Base-by-base conservation (phyloP, 129 eudicot species). In the Flaveria linearis region DNA sequence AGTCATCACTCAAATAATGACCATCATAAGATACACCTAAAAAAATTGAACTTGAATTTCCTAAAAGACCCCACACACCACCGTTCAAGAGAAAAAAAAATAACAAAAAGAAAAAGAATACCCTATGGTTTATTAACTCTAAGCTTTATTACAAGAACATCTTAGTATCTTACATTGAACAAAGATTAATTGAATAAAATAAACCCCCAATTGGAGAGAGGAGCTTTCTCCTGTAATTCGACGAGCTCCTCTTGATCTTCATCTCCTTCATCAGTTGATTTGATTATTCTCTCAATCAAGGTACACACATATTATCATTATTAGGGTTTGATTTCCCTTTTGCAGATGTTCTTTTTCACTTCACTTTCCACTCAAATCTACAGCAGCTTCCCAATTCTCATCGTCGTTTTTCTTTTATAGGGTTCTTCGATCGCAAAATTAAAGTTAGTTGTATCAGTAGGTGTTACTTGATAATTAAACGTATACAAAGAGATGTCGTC, bases 371-470 rank as follows among this genome's bases (percentile, higher is more conserved):
- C 74, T 76, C 41, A 39, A n/a, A 36, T 76, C 68, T 22, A 17
- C 73, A 63, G 36, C 51, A 61, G 47, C 58, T 30, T 75, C 47
- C 33, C 65, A 76, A 20, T 56, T 69, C 47, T 76, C 81, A 67
- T 56, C 75, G 23, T 52, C 18, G 52, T 33, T 28, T 23, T 39
- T 23, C 6, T 17, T 50, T 36, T 36, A 55, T 78, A 78, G 82
- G 77, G 72, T 78, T 78, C 57, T 61, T 78, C 55, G 77, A 71
- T 78, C 72, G 64, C 45, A 58, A 42, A 78, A 78, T 78, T 14
- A 60, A 63, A 58, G 76, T 28, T 12, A 61, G 20, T 39, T 22
- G 17, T 50, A 52, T 17, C 12, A 61, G 77, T 71, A 46, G 77
- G 10, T 61, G 41, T 71, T 72, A 71, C 16, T 72, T 71, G 4